Evolutionary conservation across 1,139 yeast genomes (phyloP), one percentile per base, ranked within the genome.

Genomic region (Yamadazyma blattariae): DNA sequence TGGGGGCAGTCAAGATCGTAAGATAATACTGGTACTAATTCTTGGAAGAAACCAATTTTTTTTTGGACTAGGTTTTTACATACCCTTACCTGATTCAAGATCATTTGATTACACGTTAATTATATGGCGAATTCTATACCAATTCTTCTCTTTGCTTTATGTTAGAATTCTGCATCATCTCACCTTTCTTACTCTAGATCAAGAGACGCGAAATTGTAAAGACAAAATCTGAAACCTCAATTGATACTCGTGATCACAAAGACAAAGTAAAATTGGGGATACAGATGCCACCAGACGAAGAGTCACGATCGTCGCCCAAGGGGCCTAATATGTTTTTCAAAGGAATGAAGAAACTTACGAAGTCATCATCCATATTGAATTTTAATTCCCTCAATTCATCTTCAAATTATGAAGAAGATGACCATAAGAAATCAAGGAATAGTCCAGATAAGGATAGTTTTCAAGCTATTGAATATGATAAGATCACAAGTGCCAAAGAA

Each of bases 401-500:
- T n/a, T 7, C 25, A 23, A n/a, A 12, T n/a, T 11, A 23, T 23
- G 8, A 11, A n/a, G 6, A 12, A 4, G 25, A 23, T 23, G 7
- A n/a, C 13, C 8, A 21, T 21, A 21, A 21, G 11, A 9, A 23
- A 11, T 4, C 9, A n/a, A 12, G 13, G 10, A 6, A n/a, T 11
- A 13, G 27, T 10, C 12, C n/a, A 18, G 23, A 28, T 20, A 13
- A 10, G 14, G 33, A 32, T 27, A 15, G 17, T 13, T 30, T 30
- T 11, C 44, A 41, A 23, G 34, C 29, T 11, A 18, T 22, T 4
- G 31, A 67, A 26, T 65, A 65, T 40, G 61, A 59, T 11, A 36
- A 53, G 15, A 54, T 58, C 27, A 23, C 51, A 8, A 45, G 46
- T 25, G 39, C 52, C 10, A 51, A 47, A 23, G 64, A 60, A 36